Conservation (phyloP, 2,329 filamentous ascomycete species). For the Alternaria ventricosa region DNA sequence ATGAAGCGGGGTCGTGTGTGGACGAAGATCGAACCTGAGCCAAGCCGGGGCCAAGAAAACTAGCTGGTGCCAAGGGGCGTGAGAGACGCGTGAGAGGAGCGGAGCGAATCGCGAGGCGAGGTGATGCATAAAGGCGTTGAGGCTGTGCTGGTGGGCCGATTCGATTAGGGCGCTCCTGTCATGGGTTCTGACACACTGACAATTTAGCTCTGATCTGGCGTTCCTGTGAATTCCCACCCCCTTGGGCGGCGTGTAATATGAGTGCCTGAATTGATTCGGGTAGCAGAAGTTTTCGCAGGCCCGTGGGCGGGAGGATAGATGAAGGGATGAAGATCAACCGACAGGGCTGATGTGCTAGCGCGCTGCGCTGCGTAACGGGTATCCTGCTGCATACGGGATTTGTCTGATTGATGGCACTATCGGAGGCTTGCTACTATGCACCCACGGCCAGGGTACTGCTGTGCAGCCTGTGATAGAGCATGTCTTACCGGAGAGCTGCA, state of each 20-base stretch:
- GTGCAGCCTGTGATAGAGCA: slow-evolving; percentile 19
- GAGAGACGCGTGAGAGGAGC: slow-evolving; percentile 17
- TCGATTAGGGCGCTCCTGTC: slow-evolving; percentile 14
- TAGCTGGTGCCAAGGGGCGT: slow-evolving; percentile 12
- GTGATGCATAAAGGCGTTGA: slow-evolving; percentile 40
- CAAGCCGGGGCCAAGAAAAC: slow-evolving; percentile 23
- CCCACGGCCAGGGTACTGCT: slow-evolving; percentile 14
- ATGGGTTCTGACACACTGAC: slow-evolving; percentile 21
- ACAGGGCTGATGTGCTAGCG: slow-evolving; percentile 14
- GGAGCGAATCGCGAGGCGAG: slow-evolving; percentile 28
- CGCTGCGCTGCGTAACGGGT: slow-evolving; percentile 21
- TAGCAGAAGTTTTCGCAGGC: not conserved
- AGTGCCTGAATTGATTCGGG: slow-evolving; percentile 12
- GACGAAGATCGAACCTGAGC: not conserved
- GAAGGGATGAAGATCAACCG: slow-evolving; percentile 8
- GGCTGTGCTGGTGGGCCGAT: slow-evolving; percentile 35
- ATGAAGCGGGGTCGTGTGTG: slow-evolving; percentile 10
- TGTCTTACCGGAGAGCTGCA: slow-evolving; percentile 26
- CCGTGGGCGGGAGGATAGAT: slow-evolving; percentile 6
- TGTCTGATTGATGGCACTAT: slow-evolving; percentile 19
- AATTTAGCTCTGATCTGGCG: slow-evolving; percentile 5
- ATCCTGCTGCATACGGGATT: slow-evolving; percentile 18
- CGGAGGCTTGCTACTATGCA: slow-evolving; percentile 17
- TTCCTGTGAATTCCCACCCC: not conserved
- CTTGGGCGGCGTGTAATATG: slow-evolving; percentile 1